Percentiles rank a stretch among this genome's conserved stretches.
Conservation (phyloP, 1,284 basidiomycete genomes). For the Polyporus tsugae region DNA sequence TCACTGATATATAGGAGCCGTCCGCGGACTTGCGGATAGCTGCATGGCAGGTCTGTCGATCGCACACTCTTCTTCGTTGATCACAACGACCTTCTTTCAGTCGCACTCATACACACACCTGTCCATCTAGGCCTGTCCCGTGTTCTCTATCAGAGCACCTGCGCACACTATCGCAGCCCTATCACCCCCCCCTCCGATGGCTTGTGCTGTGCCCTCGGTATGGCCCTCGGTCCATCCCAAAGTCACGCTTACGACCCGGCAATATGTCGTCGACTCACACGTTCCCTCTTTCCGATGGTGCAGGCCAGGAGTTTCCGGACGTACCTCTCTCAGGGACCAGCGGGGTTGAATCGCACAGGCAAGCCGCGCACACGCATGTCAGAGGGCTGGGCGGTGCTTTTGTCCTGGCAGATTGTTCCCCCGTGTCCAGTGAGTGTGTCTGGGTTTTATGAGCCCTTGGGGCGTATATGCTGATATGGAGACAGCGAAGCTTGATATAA, state of each 20-base stretch:
- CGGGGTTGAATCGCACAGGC: not conserved
- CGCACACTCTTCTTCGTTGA: not conserved
- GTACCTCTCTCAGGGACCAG: not conserved
- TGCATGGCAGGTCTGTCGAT: not conserved
- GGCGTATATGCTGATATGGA: not conserved
- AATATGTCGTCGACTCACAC: not conserved
- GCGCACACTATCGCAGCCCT: not conserved
- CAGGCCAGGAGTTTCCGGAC: not conserved
- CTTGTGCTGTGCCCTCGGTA: not conserved
- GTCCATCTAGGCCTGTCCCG: not conserved
- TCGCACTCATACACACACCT: not conserved
- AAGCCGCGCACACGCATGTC: not conserved
- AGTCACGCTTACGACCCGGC: not conserved
- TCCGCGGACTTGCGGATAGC: not conserved
- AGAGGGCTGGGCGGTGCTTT: not conserved
- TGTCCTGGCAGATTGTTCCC: not conserved
- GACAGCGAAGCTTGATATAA: constrained; percentile 2
- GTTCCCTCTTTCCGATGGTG: not conserved
- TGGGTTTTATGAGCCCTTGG: not conserved
- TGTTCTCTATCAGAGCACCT: too few species aligned
- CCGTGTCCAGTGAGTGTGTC: not conserved
- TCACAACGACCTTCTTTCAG: not conserved
- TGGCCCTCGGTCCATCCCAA: not conserved
- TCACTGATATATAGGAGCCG: not conserved
- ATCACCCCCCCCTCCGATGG: not conserved